phyloP scores from a whole-genome alignment of 352 stramenopile species.

The Detonula confervacea region DNA sequence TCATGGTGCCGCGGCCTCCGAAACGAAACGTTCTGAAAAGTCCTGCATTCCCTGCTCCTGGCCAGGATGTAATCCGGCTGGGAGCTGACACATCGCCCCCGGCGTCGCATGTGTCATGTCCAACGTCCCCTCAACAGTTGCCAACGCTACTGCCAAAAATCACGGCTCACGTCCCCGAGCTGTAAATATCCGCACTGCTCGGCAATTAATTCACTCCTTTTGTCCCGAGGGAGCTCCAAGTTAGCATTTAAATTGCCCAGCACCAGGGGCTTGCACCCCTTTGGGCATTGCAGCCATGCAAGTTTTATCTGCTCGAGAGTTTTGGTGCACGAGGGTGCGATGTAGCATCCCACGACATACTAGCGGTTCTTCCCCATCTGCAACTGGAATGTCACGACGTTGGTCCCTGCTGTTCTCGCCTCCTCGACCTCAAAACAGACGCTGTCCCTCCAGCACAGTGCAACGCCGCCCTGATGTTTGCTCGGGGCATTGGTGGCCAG shows the following conservation, averaged over 20 bases:
- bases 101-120: slow-evolving; percentile 2
- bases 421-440: neutral
- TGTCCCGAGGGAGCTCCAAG: slow-evolving; percentile 9
- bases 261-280: slow-evolving; percentile 12
- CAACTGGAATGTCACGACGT: slow-evolving; percentile 6
- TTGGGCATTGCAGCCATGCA: slow-evolving; percentile 9
- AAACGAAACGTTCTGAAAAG: neutral
- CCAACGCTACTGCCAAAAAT: neutral
- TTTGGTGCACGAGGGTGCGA: neutral
- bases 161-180: neutral
- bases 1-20: no score
- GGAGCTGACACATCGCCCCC: slow-evolving; percentile 8
- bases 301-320: neutral
- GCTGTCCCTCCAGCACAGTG: neutral
- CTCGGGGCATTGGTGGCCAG: neutral
- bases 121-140: neutral
- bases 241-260: slow-evolving; percentile 38
- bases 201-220: slow-evolving; percentile 26
- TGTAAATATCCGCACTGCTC: neutral
- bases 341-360: slow-evolving; percentile 9
- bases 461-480: slow-evolving; percentile 3
- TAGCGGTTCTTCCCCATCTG: neutral
- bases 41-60: neutral
- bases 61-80: slow-evolving; percentile 34
- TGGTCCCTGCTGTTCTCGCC: neutral